Evolutionary conservation across 306 rosid genomes (phyloP), one percentile per base, ranked within the genome.

Genomic region (Elaeagnus macrophylla): DNA sequence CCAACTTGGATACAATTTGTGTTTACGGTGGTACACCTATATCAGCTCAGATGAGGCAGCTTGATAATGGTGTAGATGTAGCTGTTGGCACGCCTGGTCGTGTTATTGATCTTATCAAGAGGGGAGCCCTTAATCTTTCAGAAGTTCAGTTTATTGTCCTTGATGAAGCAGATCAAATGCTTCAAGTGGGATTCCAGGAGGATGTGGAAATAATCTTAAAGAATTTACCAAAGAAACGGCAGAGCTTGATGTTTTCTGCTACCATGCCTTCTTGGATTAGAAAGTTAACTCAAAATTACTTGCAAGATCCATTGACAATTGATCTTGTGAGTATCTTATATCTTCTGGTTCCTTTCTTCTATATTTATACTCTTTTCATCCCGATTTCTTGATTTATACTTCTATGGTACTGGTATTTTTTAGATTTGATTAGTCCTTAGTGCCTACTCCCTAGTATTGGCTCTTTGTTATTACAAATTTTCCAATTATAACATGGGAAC

Each of bases 81-180:
- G 99, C 79, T 20, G 99, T 93, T 18, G 99, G 99, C 19, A 93
- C 96, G 0, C 99, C 99, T 1, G 99, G 99, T 65, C 89, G 99
- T 35, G 71, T 93, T 18, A 93, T 93, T 60, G 99, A 93, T 74
- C 99, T 93, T 64, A 79, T 93, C 39, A 93, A 77, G 48, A 77
- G 95, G 61, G 95, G 95, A 38, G 63, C 99, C 43, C 79, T 93
- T 15, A 75, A 80, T 74, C 73, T 93, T 49, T 77, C 79, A n/a
- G 99, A 93, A 25, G 88, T 93, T 67, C 81, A 82, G 66, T 87
- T 78, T 79, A 61, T 87, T 72, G 83, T 93, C 64, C 83, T 93
- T 13, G 99, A 93, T 60, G 99, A 93, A 77, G 99, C 99, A 51
- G 96, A 93, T 66, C 95, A 84, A 84, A 93, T 93, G 99, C 99